Conservation (phyloP, 495 filamentous ascomycete species). For the Penicillium subrubescens region DNA sequence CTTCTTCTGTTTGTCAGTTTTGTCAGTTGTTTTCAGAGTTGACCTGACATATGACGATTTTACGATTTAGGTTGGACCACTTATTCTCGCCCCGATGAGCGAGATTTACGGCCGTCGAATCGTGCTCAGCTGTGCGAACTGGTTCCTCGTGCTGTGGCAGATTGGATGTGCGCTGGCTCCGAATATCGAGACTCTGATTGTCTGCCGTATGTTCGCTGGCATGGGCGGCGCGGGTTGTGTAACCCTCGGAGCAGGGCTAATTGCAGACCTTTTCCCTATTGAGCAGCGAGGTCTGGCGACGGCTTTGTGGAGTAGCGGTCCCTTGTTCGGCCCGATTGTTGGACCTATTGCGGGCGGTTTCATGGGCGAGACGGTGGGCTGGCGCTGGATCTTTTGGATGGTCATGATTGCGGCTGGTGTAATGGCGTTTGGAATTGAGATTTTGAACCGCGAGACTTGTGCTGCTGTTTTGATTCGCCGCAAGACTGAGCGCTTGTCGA, state of each 20-base stretch:
- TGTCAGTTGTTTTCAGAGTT: neutral
- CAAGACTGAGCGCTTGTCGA: slow-evolving; percentile 46
- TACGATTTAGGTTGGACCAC: slow-evolving; percentile 37
- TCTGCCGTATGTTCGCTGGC: slow-evolving; percentile 67
- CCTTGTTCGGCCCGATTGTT: slow-evolving; percentile 52
- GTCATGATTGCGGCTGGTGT: slow-evolving; percentile 51
- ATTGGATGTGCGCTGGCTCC: slow-evolving; percentile 70
- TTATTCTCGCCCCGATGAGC: slow-evolving; percentile 46
- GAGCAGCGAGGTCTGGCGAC: slow-evolving; percentile 62
- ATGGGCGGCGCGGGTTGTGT: slow-evolving; percentile 56
- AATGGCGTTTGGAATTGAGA: slow-evolving; percentile 42
- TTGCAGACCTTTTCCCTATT: slow-evolving; percentile 60
- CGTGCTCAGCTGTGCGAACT: slow-evolving; percentile 52
- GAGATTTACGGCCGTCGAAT: slow-evolving; percentile 61
- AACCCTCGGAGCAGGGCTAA: slow-evolving; percentile 52
- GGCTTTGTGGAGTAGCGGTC: slow-evolving; percentile 56
- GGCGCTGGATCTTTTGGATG: slow-evolving; percentile 66
- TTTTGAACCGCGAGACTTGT: slow-evolving; percentile 57
- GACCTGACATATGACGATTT: neutral
- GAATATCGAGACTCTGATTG: slow-evolving; percentile 57
- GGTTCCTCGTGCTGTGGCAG: slow-evolving; percentile 58
- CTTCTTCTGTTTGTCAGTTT: neutral
- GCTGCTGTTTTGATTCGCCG: slow-evolving; percentile 50
- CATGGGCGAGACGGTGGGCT: slow-evolving; percentile 53
- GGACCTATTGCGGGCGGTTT: slow-evolving; percentile 59